A percentile compares a stretch with the other conserved stretches of the same genome.
These are phyloP conservation scores for Colletotrichum chlorophyti DNA, from an alignment of 2,329 filamentous ascomycete species.

Conservation along the genomic window DNA sequence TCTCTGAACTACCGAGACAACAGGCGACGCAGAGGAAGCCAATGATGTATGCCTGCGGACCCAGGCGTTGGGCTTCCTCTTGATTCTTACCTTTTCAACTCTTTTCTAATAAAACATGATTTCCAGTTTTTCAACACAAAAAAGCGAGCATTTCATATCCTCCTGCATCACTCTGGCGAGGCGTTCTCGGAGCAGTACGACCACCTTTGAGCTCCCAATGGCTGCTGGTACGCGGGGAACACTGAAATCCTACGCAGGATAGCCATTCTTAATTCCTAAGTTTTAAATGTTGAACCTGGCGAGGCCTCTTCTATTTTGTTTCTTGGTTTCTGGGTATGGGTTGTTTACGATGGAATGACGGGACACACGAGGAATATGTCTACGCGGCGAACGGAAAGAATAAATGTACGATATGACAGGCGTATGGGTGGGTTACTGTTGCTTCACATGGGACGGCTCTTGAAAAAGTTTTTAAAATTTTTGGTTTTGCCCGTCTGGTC, in stretches of 20 bases:
- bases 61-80: not conserved
- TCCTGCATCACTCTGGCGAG: constrained; percentile 14
- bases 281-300: not conserved
- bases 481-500: too few relatives aligned
- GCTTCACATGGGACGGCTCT: too few relatives aligned
- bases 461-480: too few relatives aligned
- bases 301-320: not conserved
- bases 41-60: not conserved
- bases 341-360: not conserved
- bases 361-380: not conserved
- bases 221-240: constrained; percentile 6
- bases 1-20: constrained; percentile 22
- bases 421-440: too few relatives aligned
- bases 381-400: too few relatives aligned
- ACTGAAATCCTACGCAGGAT: not conserved
- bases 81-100: too few relatives aligned
- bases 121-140: too few relatives aligned
- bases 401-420: too few relatives aligned
- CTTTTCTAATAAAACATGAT: too few relatives aligned
- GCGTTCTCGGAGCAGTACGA: constrained; percentile 11
- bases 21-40: constrained; percentile 19
- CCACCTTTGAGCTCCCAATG: not conserved
- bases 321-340: not conserved
- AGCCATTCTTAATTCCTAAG: constrained; percentile 15
- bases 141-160: constrained; percentile 6